Evolutionary conservation across 2,329 filamentous ascomycete genomes (phyloP), one percentile per base, ranked within the genome.

Genomic region (Huntiella moniliformis): DNA sequence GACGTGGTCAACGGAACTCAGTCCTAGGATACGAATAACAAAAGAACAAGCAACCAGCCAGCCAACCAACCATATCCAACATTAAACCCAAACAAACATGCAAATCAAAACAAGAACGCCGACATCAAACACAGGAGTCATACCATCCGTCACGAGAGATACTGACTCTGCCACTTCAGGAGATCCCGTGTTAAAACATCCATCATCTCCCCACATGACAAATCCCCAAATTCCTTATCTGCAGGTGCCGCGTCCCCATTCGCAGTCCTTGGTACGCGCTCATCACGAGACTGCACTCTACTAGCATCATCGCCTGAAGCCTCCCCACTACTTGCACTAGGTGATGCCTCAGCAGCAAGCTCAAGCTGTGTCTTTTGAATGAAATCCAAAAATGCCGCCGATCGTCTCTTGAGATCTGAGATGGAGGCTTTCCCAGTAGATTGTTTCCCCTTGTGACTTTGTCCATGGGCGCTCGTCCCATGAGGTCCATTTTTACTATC

Each of bases 281-380:
- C 12, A 38, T 28, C 7, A 11, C 35, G 7, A 13, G 16, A n/a
- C 32, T 44, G 12, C 10, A 12, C 15, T 16, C 33, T 3, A 10
- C 17, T n/a, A 15, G 5, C 13, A 37, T 56, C 55, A 22, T 53
- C 49, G 42, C 50, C 52, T 10, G 54, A 47, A 4, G 47, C 52
- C 52, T 64, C 57, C 52, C 67, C 60, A 54, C 66, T 59, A 38
- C 46, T 54, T 8, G 53, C 53, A 16, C 45, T 46, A 40, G 49
- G 67, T 51, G 63, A 61, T 60, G 65, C 61, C 50, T 78, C 79
- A 28, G 73, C 76, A 1, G 83, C 85, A 61, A 93, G 73, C 56
- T 95, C 87, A 5, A 93, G 70, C 59, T 95, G 86, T 48, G 85
- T 88, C 53, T 84, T 77, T 3, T 82, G 79, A 52, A 95, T 94